Conservation (phyloP, 2,329 filamentous ascomycete genomes). For the Helicocarpus griseus region DNA sequence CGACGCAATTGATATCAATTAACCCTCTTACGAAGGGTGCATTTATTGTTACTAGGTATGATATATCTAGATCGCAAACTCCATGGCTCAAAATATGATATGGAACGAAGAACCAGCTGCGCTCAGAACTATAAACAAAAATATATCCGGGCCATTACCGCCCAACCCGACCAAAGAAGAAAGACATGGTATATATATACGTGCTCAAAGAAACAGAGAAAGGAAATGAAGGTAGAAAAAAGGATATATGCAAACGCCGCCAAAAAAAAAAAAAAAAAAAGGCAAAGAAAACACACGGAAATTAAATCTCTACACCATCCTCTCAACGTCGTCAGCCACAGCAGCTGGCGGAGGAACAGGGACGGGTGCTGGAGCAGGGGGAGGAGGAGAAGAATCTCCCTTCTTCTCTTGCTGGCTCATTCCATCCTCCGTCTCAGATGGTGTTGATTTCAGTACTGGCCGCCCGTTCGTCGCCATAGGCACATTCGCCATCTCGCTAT, state of each 20-base stretch:
- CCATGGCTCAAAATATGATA: neutral
- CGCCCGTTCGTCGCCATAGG: conserved; percentile 8
- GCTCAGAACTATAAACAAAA: neutral
- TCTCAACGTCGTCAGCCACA: neutral
- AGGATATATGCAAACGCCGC: too few relatives aligned
- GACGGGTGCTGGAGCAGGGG: neutral
- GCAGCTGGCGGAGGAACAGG: neutral
- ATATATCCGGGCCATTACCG: neutral
- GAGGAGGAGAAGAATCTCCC: neutral
- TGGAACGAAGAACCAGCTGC: neutral
- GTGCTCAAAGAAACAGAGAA: neutral
- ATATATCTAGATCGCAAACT: neutral
- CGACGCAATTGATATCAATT: too few relatives aligned
- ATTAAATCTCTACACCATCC: neutral
- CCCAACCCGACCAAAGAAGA: neutral
- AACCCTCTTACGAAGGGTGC: too few relatives aligned
- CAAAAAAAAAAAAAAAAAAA: neutral
- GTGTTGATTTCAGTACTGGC: neutral
- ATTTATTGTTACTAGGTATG: neutral
- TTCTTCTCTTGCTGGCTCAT: neutral
- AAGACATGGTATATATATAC: neutral
- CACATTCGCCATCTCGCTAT: conserved; percentile 46
- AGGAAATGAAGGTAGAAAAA: neutral
- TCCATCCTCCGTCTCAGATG: neutral
- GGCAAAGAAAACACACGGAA: neutral